These are phyloP conservation scores for Neocatenulostroma microsporum DNA, from an alignment of 2,329 filamentous ascomycete genomes.

Conservation along the genomic window DNA sequence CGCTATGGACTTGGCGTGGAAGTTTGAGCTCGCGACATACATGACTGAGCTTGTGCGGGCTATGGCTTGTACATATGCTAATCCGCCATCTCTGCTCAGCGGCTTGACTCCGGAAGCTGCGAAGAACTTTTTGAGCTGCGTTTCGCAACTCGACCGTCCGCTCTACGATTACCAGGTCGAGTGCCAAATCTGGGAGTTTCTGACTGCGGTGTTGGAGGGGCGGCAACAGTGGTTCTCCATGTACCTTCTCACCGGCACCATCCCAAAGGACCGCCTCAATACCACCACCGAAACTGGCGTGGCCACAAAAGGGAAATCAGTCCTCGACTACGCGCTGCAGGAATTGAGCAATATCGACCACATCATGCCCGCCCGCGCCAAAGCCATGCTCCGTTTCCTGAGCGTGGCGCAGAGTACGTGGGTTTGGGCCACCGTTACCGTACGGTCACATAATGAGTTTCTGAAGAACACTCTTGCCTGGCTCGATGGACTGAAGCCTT, in stretches of 20 bases:
- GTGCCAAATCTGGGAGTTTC: constrained; percentile 70
- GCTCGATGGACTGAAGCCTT: constrained; percentile 51
- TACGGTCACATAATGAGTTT: constrained; percentile 67
- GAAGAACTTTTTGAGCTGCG: constrained; percentile 70
- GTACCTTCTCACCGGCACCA: constrained; percentile 80
- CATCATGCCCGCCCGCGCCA: constrained; percentile 56
- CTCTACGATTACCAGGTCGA: constrained; percentile 59
- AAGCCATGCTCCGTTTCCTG: constrained; percentile 79
- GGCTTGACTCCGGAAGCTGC: constrained; percentile 77
- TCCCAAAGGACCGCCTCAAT: constrained; percentile 65
- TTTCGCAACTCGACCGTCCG: constrained; percentile 70
- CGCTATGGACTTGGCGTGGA: constrained; percentile 18
- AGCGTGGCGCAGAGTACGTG: constrained; percentile 85
- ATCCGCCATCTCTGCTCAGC: constrained; percentile 88
- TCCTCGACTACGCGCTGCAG: constrained; percentile 67
- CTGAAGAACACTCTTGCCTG: constrained; percentile 65
- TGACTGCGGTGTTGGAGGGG: constrained; percentile 77
- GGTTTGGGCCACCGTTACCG: constrained; percentile 82
- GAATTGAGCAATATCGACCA: constrained; percentile 57
- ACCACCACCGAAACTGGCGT: constrained; percentile 44
- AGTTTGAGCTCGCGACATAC: constrained; percentile 14
- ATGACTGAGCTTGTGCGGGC: constrained; percentile 18
- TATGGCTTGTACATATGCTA: constrained; percentile 38
- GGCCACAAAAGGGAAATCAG: constrained; percentile 52
- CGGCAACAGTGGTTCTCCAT: constrained; percentile 95